Base-by-base conservation (phyloP, 2,329 filamentous ascomycete genomes). In the Sarocladium brachiariae region DNA sequence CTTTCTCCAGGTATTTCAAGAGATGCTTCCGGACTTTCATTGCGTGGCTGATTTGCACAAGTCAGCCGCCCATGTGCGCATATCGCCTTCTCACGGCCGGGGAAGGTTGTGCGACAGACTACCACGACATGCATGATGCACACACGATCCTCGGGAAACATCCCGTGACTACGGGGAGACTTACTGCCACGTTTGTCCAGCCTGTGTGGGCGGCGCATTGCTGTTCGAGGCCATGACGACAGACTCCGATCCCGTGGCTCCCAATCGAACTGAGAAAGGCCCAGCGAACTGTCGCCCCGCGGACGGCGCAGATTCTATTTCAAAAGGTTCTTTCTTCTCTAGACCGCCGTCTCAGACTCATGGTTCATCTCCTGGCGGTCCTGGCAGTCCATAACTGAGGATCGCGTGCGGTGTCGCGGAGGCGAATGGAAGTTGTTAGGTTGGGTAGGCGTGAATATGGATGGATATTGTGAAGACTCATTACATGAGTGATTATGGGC, bases 11-110 rank as follows among this genome's bases (percentile, higher is more conserved):
- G 53, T 74, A 68, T 58, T 70, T 73, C 50, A 63, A 57, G 50
- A 76, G 61, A 51, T 66, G 62, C 56, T 66, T 72, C 54, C 70
- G 70, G 35, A 72, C 51, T 59, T 71, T 76, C 52, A 69, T 37
- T 16, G 46, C 46, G 33, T 49, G 30, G 51, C 56, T 58, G 52
- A 4, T 31, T 57, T 54, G 55, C 57, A 56, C 55, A 43, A 33
- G 23, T 47, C 46, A 31, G 24, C 25, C n/a, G n/a, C n/a, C 49
- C 47, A 21, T 37, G 9, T 41, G 37, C 50, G 30, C 46, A 16
- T n/a, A 50, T 50, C 34, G 49, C 21, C 19, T 25, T 21, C 41
- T 47, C 34, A 52, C 50, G 48, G 49, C 38, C n/a, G 3, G 34
- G 14, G 19, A 18, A 48, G 18, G 23, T 39, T 43, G 21, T 33